Evolutionary conservation across 371 early-diverging fungal species (phyloP), one percentile per base, ranked within the genome.

Genomic region (Syncephalastrum sp.): DNA sequence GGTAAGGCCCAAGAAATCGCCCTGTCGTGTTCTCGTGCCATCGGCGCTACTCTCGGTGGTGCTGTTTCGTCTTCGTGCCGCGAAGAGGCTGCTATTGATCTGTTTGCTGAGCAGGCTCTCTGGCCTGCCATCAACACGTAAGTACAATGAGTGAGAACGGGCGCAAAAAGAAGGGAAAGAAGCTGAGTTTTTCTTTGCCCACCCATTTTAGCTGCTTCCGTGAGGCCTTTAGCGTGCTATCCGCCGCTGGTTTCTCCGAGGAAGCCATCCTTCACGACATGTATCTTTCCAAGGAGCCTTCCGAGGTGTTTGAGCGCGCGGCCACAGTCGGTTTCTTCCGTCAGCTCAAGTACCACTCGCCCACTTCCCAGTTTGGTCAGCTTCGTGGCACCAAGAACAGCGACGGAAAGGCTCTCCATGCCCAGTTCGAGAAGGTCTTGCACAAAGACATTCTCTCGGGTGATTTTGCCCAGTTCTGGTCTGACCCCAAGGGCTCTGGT

Each of bases 41-140:
- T 65, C 51, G 66, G 66, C 47, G 66, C 66, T n/a, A 65, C 62
- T 23, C 42, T 56, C 13, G 66, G 66, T 54, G 62, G 62, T 46
- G 66, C 62, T 2, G 59, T 65, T 8, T 54, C 54, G 13, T 65
- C 66, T 13, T 61, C 62, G 12, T 65, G 66, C 54, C 61, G 62
- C 54, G 66, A 65, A 16, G 66, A 65, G 33, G 66, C 66, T 45
- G 66, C 55, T 42, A 65, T 65, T 41, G 66, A 65, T 50, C 50
- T 65, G 23, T 65, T 65, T 27, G 66, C 66, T 43, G 66, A 65
- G 21, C 66, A 65, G 41, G 66, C 66, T 19, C 55, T 65, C 16
- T 65, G 66, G 66, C 66, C 66, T 25, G 66, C 66, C 38, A 65
- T 65, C 55, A 65, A 65, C 57, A 47, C 66, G 48, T 60, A 53